A percentile compares a stretch with the other conserved stretches of the same genome.
Evolutionary conservation across 257 asterid species (phyloP).

Genomic region (Eustoma russellianum): DNA sequence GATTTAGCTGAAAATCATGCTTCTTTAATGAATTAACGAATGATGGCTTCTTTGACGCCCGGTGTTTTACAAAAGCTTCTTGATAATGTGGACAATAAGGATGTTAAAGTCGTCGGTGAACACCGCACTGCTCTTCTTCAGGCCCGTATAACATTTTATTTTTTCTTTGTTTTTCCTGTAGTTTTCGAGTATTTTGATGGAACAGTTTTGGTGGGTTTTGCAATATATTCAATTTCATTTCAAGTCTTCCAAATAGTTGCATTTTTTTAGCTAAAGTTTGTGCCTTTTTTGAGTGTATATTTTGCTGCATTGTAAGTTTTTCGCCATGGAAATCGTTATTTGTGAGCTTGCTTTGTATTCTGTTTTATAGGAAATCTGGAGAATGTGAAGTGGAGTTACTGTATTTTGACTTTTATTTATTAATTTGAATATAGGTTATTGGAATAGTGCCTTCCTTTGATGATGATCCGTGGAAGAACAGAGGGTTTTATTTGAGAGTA

Average conservation of each 20-base stretch:
- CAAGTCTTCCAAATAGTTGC: no score
- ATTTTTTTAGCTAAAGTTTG: no score
- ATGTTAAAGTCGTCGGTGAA: conserved; percentile 71
- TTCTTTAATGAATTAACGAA: background rate
- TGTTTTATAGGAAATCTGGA: background rate
- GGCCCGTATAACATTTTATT: conserved; percentile 22
- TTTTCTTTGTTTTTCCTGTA: no score
- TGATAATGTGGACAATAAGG: conserved; percentile 57
- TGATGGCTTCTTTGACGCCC: conserved; percentile 73
- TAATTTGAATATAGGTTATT: conserved; percentile 39
- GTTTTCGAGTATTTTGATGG: no score
- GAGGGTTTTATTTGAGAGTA: conserved; percentile 79
- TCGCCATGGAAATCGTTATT: background rate
- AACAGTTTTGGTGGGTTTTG: no score
- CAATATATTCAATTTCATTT: no score
- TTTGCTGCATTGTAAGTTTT: background rate
- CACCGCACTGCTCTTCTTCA: conserved; percentile 95
- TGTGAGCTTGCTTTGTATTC: background rate
- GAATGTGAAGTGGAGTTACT: background rate
- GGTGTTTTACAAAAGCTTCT: conserved; percentile 67
- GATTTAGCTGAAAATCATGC: background rate
- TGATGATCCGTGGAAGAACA: conserved; percentile 93
- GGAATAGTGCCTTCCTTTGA: conserved; percentile 77
- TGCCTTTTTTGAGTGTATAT: background rate
- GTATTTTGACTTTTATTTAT: background rate